These are phyloP conservation scores for Wakefieldia striispora DNA, from an alignment of 768 basidiomycete species.

Conservation along the genomic window DNA sequence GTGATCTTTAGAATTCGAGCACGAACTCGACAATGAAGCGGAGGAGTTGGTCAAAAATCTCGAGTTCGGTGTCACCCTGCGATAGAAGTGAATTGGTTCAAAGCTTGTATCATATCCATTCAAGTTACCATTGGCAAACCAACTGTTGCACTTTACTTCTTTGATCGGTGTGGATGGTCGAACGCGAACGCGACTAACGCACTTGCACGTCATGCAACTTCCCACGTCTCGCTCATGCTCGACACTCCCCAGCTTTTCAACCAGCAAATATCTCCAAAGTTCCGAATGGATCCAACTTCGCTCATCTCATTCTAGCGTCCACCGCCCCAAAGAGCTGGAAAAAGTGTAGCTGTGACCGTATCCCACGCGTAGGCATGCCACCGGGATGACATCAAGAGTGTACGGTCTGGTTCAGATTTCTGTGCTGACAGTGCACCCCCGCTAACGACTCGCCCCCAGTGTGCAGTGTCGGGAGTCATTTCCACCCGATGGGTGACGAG, in stretches of 20 bases:
- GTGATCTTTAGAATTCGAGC: constrained; percentile 82
- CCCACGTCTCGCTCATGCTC: constrained; percentile 75
- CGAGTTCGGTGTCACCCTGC: constrained; percentile 93
- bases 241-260: constrained; percentile 81
- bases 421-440: constrained; percentile 57
- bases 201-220: constrained; percentile 63
- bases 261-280: constrained; percentile 81
- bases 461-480: constrained; percentile 28
- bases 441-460: constrained; percentile 15
- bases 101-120: too few relatives aligned
- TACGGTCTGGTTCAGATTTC: constrained; percentile 74
- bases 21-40: constrained; percentile 95
- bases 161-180: too few relatives aligned
- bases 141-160: too few relatives aligned
- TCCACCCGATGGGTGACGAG: constrained; percentile 32
- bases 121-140: too few relatives aligned
- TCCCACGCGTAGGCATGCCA: constrained; percentile 18
- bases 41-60: constrained; percentile 94
- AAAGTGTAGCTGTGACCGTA: too few relatives aligned
- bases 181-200: too few relatives aligned
- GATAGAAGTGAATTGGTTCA: too few relatives aligned
- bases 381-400: too few relatives aligned
- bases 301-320: not conserved
- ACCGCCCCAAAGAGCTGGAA: too few relatives aligned
- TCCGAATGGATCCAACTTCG: constrained; percentile 61